Conservation (phyloP, 768 basidiomycete species). For the Kwoniella newhampshirensis region DNA sequence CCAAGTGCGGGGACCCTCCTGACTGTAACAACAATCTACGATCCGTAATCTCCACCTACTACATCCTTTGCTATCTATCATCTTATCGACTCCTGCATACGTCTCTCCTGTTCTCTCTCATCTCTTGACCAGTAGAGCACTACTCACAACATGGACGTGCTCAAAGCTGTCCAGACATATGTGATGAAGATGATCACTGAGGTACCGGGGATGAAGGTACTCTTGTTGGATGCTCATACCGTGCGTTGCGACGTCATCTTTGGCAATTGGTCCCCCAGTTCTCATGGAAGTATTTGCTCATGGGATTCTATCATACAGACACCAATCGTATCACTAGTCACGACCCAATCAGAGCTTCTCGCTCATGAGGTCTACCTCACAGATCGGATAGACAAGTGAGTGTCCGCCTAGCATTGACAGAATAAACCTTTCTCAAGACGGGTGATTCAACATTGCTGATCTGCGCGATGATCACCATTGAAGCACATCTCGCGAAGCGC, state of each 20-base stretch:
- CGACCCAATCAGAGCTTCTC: constrained; percentile 87
- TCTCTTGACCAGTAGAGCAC: background rate
- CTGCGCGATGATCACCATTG: background rate
- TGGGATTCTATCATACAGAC: constrained; percentile 58
- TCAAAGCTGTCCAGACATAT: constrained; percentile 93
- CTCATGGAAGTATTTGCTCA: background rate
- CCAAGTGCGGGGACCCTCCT: no score
- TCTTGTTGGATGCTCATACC: constrained; percentile 90
- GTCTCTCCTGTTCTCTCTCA: no score
- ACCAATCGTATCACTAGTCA: constrained; percentile 89
- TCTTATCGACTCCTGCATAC: constrained; percentile 1
- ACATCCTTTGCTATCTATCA: background rate
- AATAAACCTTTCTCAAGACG: no score
- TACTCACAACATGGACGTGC: constrained; percentile 75
- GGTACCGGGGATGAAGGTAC: constrained; percentile 88
- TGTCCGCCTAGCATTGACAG: constrained; percentile 1
- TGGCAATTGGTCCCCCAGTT: no score
- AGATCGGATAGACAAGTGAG: constrained; percentile 90
- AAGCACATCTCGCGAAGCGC: constrained; percentile 68
- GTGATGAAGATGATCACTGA: constrained; percentile 81
- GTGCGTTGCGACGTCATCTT: constrained; percentile 58
- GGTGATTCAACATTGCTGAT: background rate
- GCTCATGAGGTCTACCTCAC: constrained; percentile 97
- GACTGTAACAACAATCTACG: no score
- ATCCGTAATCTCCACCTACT: background rate